These are phyloP conservation scores for Elongisporangium undulatum DNA, from an alignment of 352 stramenopile species.

Conservation along the genomic window DNA sequence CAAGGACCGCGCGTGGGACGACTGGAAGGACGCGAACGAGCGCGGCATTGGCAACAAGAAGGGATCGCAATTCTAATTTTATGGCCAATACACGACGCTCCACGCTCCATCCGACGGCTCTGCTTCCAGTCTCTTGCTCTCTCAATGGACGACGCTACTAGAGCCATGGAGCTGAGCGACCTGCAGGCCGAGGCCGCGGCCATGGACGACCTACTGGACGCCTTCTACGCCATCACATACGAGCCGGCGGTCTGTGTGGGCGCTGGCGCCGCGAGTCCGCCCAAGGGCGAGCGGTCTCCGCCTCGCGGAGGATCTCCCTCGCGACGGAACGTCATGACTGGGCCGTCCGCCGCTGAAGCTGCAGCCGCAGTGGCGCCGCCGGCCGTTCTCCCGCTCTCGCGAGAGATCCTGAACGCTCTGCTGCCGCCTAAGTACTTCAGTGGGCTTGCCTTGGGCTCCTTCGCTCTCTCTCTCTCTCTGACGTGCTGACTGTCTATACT, in stretches of 20 bases:
- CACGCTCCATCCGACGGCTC: conserved; percentile 4
- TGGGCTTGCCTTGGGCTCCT: neutral
- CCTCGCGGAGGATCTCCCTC: conserved; percentile 17
- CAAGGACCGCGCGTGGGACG: conserved; percentile 95
- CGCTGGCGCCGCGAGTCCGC: conserved; percentile 19
- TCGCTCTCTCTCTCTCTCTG: neutral
- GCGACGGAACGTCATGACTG: conserved; percentile 1
- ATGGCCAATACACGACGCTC: neutral
- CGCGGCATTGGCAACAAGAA: conserved; percentile 97
- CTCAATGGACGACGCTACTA: neutral
- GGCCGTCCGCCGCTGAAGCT: conserved; percentile 7
- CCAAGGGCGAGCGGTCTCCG: conserved; percentile 12
- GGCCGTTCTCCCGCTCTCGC: conserved; percentile 14
- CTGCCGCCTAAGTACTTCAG: conserved; percentile 54
- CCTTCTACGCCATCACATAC: conserved; percentile 64
- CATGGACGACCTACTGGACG: conserved; percentile 31
- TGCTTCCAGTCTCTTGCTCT: neutral
- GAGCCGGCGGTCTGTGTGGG: conserved; percentile 43
- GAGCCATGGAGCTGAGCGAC: neutral
- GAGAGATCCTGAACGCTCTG: conserved; percentile 65
- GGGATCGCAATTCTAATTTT: conserved; percentile 88
- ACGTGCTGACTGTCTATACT: conserved; percentile 1
- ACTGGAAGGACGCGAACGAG: conserved; percentile 96
- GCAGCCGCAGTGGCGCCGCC: conserved; percentile 1
- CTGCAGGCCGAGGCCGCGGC: conserved; percentile 13